These are phyloP conservation scores for Claviceps spartinae DNA, from an alignment of 2,329 filamentous ascomycete genomes.

Conservation along the genomic window DNA sequence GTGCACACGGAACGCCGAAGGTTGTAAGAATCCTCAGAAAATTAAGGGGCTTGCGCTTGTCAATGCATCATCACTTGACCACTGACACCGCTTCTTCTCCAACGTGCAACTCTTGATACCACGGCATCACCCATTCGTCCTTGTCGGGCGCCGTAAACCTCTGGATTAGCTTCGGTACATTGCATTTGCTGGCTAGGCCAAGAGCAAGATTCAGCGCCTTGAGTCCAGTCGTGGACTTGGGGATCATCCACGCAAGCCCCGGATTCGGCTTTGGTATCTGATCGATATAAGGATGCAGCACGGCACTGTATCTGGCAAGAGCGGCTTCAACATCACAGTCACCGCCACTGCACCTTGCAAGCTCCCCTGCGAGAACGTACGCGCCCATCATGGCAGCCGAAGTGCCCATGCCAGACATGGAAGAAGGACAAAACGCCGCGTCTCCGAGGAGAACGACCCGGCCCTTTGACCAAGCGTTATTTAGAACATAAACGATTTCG, in stretches of 20 bases:
- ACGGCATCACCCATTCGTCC: slow-evolving; percentile 1
- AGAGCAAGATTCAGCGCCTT: background rate
- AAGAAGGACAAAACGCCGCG: slow-evolving; percentile 28
- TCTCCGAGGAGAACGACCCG: slow-evolving; percentile 37
- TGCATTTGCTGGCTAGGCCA: background rate
- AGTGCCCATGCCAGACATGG: slow-evolving; percentile 33
- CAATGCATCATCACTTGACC: background rate
- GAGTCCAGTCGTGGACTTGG: background rate
- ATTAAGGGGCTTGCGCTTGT: no score
- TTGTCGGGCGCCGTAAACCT: background rate
- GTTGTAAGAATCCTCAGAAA: no score
- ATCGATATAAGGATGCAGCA: slow-evolving; percentile 25
- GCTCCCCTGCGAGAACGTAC: slow-evolving; percentile 37
- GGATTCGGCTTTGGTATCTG: background rate
- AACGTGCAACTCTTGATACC: slow-evolving; percentile 1
- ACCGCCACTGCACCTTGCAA: slow-evolving; percentile 13
- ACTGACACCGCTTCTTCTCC: background rate
- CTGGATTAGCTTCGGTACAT: background rate
- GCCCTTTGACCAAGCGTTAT: slow-evolving; percentile 22
- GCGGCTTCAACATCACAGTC: slow-evolving; percentile 15
- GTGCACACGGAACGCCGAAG: no score
- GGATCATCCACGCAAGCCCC: background rate
- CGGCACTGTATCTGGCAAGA: slow-evolving; percentile 25
- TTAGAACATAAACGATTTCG: slow-evolving; percentile 27
- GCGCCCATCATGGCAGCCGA: slow-evolving; percentile 30